phyloP scores from a whole-genome alignment of 1,284 basidiomycete species.

The Sporisorium iseilematis-ciliati region DNA sequence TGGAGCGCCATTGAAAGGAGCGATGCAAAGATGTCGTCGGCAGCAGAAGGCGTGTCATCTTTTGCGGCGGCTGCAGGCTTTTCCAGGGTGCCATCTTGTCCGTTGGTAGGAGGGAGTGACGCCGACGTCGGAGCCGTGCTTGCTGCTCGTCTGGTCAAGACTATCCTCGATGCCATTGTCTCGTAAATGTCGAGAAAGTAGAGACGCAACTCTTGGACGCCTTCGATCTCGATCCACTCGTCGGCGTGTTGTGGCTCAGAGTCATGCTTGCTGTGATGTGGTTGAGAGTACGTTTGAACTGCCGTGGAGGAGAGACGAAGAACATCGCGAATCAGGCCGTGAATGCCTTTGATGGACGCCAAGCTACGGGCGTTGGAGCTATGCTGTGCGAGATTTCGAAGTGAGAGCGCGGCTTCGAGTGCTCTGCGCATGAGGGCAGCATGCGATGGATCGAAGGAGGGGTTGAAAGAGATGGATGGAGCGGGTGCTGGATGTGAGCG shows the following conservation, averaged over 20 bases:
- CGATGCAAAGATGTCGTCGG: constrained; percentile 55
- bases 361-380: constrained; percentile 46
- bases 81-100: background rate
- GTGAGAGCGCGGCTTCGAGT: constrained; percentile 54
- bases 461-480: constrained; percentile 12
- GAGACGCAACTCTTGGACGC: constrained; percentile 59
- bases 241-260: constrained; percentile 26
- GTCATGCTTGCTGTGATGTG: background rate
- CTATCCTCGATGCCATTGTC: constrained; percentile 36
- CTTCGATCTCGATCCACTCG: constrained; percentile 55
- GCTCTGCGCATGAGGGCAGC: constrained; percentile 58
- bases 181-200: constrained; percentile 66
- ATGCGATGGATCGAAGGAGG: constrained; percentile 32
- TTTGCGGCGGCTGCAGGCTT: background rate
- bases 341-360: constrained; percentile 29
- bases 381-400: constrained; percentile 55
- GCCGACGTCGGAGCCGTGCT: background rate
- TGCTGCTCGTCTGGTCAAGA: constrained; percentile 48
- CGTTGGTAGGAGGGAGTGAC: background rate
- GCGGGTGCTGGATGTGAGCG: background rate
- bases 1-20: constrained; percentile 52
- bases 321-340: constrained; percentile 43
- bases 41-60: constrained; percentile 1
- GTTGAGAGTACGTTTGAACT: background rate
- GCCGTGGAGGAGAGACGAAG: constrained; percentile 35